Evolutionary conservation across 1,139 yeast genomes (phyloP).

Genomic region (Geotrichum phurueaensis): DNA sequence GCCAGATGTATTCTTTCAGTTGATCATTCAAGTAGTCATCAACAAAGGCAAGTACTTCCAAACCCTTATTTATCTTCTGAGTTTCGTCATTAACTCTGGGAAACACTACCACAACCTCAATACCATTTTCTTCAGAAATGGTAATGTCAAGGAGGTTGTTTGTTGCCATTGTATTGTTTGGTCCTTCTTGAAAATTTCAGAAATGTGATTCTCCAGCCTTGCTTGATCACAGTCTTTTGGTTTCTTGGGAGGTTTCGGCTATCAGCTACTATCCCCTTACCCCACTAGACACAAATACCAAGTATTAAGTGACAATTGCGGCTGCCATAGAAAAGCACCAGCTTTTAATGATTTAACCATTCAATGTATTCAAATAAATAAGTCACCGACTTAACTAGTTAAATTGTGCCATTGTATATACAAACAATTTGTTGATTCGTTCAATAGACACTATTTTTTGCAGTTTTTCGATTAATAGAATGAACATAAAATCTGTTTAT

Average conservation of each 20-base stretch:
- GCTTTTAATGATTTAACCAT: no score
- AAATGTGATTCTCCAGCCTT: background rate
- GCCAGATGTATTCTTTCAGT: conserved; percentile 11
- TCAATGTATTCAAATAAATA: no score
- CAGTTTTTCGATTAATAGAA: no score
- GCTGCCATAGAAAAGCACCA: no score
- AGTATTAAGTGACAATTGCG: no score
- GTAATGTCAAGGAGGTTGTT: conserved; percentile 8
- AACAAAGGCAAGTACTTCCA: background rate
- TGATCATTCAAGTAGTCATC: background rate
- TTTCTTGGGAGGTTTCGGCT: background rate
- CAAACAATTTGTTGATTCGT: no score
- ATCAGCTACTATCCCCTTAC: no score
- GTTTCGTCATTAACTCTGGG: background rate
- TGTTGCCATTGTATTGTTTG: background rate
- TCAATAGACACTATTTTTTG: no score
- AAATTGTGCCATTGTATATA: no score
- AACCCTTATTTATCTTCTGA: background rate
- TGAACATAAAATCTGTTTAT: no score
- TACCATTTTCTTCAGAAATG: conserved; percentile 3
- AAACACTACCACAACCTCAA: conserved; percentile 11
- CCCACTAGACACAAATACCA: no score
- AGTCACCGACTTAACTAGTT: no score
- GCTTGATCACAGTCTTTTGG: background rate
- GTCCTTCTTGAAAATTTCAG: background rate